phyloP scores from a whole-genome alignment of 305 asterid species.

The Striga hermonthica region DNA sequence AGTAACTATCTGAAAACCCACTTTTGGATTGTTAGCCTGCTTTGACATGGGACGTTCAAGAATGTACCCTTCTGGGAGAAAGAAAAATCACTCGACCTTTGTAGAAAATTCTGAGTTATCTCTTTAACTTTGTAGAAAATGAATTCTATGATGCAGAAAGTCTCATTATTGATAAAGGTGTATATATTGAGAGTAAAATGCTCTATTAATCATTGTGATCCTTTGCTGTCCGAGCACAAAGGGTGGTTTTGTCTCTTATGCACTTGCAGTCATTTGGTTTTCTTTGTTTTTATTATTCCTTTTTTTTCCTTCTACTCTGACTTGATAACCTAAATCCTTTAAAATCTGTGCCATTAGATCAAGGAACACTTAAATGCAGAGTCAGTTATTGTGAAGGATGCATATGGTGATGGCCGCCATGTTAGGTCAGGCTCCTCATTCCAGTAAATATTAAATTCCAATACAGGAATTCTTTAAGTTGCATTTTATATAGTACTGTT shows the following conservation, averaged over 20 bases:
- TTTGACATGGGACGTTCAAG: neutral
- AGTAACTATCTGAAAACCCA: too few species aligned
- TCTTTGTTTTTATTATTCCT: neutral
- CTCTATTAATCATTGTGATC: conserved; percentile 3
- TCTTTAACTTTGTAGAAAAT: neutral
- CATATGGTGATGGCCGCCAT: conserved; percentile 96
- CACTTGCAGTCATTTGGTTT: neutral
- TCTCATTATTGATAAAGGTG: neutral
- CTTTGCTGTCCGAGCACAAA: neutral
- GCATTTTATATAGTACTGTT: conserved; percentile 6
- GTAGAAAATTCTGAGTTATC: neutral
- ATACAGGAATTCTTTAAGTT: neutral
- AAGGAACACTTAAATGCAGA: conserved; percentile 84
- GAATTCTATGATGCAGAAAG: neutral
- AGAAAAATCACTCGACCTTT: neutral
- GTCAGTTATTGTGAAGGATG: conserved; percentile 73
- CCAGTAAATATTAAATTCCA: neutral
- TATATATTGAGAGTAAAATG: neutral
- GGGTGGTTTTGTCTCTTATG: conserved; percentile 8
- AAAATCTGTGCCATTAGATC: conserved; percentile 51
- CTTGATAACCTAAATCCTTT: conserved; percentile 21
- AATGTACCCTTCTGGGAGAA: neutral
- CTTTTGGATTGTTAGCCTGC: neutral
- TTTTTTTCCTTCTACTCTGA: conserved; percentile 4
- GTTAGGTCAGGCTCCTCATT: conserved; percentile 54